Conservation (phyloP, 805 yeast genomes). For the Alloascoidea africana region DNA sequence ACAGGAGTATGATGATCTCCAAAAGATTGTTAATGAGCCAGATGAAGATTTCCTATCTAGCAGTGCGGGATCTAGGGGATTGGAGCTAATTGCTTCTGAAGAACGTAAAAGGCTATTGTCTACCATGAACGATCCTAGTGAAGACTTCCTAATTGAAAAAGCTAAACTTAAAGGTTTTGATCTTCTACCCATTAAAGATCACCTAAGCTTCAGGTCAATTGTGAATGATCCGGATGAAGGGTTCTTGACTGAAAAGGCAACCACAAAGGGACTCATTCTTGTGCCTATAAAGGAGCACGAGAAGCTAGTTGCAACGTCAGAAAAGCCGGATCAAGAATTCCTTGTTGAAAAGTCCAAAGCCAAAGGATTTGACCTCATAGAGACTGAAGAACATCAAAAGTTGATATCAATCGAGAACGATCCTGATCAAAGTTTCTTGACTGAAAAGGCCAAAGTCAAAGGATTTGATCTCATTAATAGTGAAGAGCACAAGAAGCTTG, state of each 20-base stretch:
- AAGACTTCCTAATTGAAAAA: constrained; percentile 10
- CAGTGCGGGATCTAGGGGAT: constrained; percentile 14
- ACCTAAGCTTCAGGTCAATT: constrained; percentile 5
- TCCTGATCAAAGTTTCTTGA: constrained; percentile 9
- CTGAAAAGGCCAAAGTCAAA: constrained; percentile 17
- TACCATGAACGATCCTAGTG: constrained; percentile 2
- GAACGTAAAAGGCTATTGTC: background rate
- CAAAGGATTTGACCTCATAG: constrained; percentile 20
- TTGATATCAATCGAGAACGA: background rate
- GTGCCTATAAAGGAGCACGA: constrained; percentile 29
- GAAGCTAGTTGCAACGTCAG: constrained; percentile 3
- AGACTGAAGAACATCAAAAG: constrained; percentile 7
- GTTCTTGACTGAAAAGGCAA: constrained; percentile 10
- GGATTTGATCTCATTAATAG: constrained; percentile 19
- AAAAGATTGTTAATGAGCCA: constrained; percentile 15
- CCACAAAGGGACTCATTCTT: constrained; percentile 26
- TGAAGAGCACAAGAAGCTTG: constrained; percentile 19
- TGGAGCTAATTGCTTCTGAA: constrained; percentile 12
- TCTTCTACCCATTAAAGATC: constrained; percentile 12
- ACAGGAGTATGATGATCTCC: constrained; percentile 18
- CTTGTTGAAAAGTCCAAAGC: constrained; percentile 15
- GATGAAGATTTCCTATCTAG: constrained; percentile 12
- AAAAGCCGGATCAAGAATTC: constrained; percentile 4
- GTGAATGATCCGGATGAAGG: constrained; percentile 9
- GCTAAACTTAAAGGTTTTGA: constrained; percentile 18